Base-by-base conservation (phyloP, 208 protist species). In the Leishmania lainsoni region DNA sequence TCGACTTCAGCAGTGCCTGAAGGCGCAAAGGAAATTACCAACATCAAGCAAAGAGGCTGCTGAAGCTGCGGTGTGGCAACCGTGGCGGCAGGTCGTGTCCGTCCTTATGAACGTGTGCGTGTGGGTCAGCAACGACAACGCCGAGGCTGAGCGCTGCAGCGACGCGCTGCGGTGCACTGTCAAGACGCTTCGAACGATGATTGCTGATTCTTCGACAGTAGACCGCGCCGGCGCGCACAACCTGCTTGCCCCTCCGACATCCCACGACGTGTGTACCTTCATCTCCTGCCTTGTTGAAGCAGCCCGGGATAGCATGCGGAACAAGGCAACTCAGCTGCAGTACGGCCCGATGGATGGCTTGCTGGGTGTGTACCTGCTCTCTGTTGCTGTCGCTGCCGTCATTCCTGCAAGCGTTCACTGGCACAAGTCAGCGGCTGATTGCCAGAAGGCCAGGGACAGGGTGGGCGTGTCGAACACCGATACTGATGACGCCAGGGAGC, bases 41-140 rank as follows among this genome's bases (percentile, higher is more conserved):
- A 51, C 20, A 29, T 16, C 39, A 51, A 26, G 22, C 26, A 29
- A 29, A 12, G 35, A 32, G 1, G 20, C n/a, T 52, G 45, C 35
- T 0, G 45, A 26, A 35, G 45, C 26, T 10, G 32, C 3, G 22
- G 20, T 81, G 56, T 84, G 61, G 63, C 32, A 75, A 58, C 59
- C 77, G 91, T 72, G 49, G 76, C 65, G 73, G 75, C 58, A 85
- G 83, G 42, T 86, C 76, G 63, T 59, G 17, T 45, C 78, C 9
- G 75, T 87, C 35, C 65, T 93, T 14, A 89, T 94, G 86, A 95
- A 96, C 71, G 91, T 94, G 32, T 93, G 89, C 59, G 83, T 95
- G 66, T 96, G 92, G 90, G 84, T 92, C 48, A 76, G 83, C 17
- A 96, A 96, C 80, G 80, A 96, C 83, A 94, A 96, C 77, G 69